Conservation (phyloP, 495 filamentous ascomycete species). For the Lasiosphaeria hispida region DNA sequence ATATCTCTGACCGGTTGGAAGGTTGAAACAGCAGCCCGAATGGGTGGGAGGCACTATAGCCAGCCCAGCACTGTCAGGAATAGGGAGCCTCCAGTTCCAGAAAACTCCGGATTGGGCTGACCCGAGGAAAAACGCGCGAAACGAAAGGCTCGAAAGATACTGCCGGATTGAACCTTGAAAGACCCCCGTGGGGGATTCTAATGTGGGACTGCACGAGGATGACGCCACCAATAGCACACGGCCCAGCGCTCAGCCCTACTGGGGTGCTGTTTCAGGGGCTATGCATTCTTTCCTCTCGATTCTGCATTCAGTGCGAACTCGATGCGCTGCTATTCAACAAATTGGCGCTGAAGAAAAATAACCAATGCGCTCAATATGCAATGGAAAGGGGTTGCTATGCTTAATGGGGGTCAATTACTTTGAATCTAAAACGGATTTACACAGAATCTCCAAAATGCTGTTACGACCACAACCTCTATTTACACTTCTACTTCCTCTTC, state of each 20-base stretch:
- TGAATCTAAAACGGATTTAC: neutral
- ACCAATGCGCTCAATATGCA: neutral
- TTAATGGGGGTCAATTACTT: neutral
- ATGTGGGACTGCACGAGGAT: constrained; percentile 11
- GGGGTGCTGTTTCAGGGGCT: constrained; percentile 7
- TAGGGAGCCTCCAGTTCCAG: no score
- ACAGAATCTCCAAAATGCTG: no score
- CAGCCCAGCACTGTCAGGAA: no score
- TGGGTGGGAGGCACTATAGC: no score
- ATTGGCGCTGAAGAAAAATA: neutral
- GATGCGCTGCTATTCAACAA: neutral
- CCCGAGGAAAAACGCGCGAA: no score
- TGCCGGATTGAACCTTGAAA: no score
- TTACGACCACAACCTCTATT: neutral
- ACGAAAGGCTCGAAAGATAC: no score
- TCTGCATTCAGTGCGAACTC: constrained; percentile 3
- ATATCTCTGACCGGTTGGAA: no score
- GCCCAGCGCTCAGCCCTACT: constrained; percentile 11
- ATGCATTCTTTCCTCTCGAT: neutral
- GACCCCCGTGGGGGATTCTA: neutral
- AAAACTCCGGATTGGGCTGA: no score
- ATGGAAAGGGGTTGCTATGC: neutral
- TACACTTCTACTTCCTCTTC: constrained; percentile 46
- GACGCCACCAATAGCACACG: constrained; percentile 8
- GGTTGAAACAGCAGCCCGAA: no score